Conservation (phyloP, 2,329 filamentous ascomycete species). For the Cladophialophora yegresii region DNA sequence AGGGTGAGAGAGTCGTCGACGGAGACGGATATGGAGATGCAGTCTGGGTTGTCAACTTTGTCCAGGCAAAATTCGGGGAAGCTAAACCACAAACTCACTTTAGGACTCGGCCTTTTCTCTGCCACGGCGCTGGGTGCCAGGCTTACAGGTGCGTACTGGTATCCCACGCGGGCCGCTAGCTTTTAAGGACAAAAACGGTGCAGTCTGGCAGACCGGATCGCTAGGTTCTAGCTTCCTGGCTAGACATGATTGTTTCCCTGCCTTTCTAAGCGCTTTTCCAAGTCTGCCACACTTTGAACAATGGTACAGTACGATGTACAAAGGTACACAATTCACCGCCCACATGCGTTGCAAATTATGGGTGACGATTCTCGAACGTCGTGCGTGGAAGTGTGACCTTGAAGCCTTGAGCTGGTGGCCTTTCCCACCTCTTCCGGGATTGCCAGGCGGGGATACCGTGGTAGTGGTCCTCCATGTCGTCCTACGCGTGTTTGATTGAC, state of each 20-base stretch:
- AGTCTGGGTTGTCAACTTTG: slow-evolving; percentile 18
- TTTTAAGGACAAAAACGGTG: slow-evolving; percentile 9
- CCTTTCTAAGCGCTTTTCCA: not conserved
- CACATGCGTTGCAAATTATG: slow-evolving; percentile 1
- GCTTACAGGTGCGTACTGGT: slow-evolving; percentile 13
- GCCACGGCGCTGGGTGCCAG: not conserved
- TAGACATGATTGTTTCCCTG: not conserved
- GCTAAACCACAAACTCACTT: slow-evolving; percentile 23
- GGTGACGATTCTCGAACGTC: slow-evolving; percentile 17
- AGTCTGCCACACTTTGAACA: not conserved
- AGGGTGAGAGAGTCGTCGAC: slow-evolving; percentile 33
- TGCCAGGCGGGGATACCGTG: slow-evolving; percentile 24
- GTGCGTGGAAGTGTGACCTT: slow-evolving; percentile 12
- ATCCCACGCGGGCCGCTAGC: slow-evolving; percentile 15
- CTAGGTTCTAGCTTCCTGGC: slow-evolving; percentile 8
- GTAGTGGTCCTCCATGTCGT: slow-evolving; percentile 17
- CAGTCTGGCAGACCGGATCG: slow-evolving; percentile 10
- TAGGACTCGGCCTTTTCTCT: slow-evolving; percentile 19
- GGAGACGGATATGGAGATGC: slow-evolving; percentile 35
- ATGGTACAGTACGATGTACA: slow-evolving; percentile 1
- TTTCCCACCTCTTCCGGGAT: slow-evolving; percentile 13
- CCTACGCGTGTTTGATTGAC: slow-evolving; percentile 21
- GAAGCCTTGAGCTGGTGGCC: not conserved
- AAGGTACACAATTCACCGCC: slow-evolving; percentile 6
- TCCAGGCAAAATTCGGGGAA: slow-evolving; percentile 21